Evolutionary conservation across 441 rosid genomes (phyloP), one percentile per base, ranked within the genome.

Genomic region (Hura crepitans): DNA sequence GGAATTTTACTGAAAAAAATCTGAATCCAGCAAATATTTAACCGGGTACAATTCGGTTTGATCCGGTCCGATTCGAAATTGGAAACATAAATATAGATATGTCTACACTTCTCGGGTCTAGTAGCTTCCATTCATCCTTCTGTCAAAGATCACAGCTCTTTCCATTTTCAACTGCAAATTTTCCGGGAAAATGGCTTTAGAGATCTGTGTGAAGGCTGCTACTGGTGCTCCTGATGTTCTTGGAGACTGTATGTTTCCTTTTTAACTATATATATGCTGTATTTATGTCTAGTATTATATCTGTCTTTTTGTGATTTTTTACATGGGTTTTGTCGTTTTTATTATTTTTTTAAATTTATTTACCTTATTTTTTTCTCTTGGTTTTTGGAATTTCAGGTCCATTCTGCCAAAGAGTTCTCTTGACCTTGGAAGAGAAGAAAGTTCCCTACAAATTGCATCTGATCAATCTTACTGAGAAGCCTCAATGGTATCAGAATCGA

Each of bases 191-290:
- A 91, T 94, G 98, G 82, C 86, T 71, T 53, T 90, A 69, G 97
- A 95, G 85, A 69, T 95, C 66, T 86, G 91, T 67, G 98, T 86
- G 59, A 92, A 95, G 81, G 98, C 92, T 27, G 97, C 95, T n/a
- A 58, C 69, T 39, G 96, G 92, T 53, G 95, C 89, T 10, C 91
- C 92, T 51, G 84, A 86, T 64, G 47, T 56, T 71, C 83, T 87
- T 17, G 98, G 97, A 70, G 99, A 92, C 81, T 95, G 98, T 93
- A 86, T 9, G 75, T 62, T 76, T 43, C 25, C 11, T 1, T 2
- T 6, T 0, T 1, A 3, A n/a, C 23, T 70, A 33, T 27, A 15
- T 28, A 1, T 30, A 37, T 37, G 8, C 11, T 22, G 3, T n/a
- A 17, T 17, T 18, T 60, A 30, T 43, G 11, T 51, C 30, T 39